These are phyloP conservation scores for Exidia glandulosa DNA, from an alignment of 768 basidiomycete genomes.

Conservation along the genomic window DNA sequence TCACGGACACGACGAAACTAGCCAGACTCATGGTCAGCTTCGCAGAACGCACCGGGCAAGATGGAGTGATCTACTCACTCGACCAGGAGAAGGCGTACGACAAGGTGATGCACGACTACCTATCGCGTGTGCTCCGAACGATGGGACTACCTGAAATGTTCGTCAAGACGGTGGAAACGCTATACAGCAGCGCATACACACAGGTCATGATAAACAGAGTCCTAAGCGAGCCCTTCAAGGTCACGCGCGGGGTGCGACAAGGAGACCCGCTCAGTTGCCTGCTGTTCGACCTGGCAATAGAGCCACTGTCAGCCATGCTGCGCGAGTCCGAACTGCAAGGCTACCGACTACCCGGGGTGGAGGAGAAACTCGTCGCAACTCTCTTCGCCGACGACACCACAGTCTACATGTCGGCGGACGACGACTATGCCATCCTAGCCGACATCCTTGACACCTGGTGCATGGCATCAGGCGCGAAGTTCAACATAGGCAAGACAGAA, in stretches of 20 bases:
- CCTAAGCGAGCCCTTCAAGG: too few species aligned
- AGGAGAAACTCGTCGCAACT: constrained; percentile 6
- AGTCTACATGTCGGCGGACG: constrained; percentile 20
- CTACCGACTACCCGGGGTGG: constrained; percentile 7
- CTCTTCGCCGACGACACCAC: constrained; percentile 33
- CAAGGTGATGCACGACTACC: constrained; percentile 11
- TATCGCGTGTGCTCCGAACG: constrained; percentile 4
- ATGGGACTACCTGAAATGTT: constrained; percentile 4
- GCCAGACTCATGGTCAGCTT: constrained; percentile 8
- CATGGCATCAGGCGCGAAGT: constrained; percentile 26
- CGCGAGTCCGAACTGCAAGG: constrained; percentile 15
- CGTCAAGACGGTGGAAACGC: constrained; percentile 15
- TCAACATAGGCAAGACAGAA: constrained; percentile 31
- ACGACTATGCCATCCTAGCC: constrained; percentile 16
- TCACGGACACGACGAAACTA: constrained; percentile 23
- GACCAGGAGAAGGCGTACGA: constrained; percentile 14
- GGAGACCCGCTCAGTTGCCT: constrained; percentile 19
- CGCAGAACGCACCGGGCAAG: constrained; percentile 5
- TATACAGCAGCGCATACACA: constrained; percentile 19
- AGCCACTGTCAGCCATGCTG: constrained; percentile 25
- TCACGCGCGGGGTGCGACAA: too few species aligned
- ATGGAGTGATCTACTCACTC: constrained; percentile 8
- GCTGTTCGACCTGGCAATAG: constrained; percentile 29
- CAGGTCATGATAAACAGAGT: too few species aligned
- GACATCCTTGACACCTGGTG: constrained; percentile 29